Base-by-base conservation (phyloP, 2,329 filamentous ascomycete species). In the Periconia digitata region DNA sequence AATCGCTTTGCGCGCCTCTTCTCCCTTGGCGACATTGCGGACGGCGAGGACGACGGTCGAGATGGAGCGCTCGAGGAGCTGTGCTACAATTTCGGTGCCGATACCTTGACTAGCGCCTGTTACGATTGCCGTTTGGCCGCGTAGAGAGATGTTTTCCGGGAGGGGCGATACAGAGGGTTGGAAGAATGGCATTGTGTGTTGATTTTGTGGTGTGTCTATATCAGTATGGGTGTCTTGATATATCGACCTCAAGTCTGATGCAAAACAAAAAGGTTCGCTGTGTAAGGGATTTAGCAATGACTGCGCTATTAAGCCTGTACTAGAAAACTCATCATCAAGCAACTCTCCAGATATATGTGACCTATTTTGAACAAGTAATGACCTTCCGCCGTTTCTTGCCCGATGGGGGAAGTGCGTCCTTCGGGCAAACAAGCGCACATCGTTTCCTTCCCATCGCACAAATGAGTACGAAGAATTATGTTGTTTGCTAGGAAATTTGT, bases 111-210 rank as follows among this genome's bases (percentile, higher is more conserved):
- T 67, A 10, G 56, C 43, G 22, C 64, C 64, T 3, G 63, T 78
- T 3, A 77, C 67, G 18, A 77, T 67, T 38, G 72, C 59, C 0
- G 71, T 71, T 42, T 73, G 62, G 21, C 64, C 70, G 43, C 43
- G 43, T n/a, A 44, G 32, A 32, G 15, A 24, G 20, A 44, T 44
- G 34, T 32, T 32, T 37, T 38, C 32, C 3, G 43, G 43, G 32
- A 44, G 23, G 4, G 43, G 43, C 27, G 43, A 8, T 29, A 44
- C 43, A n/a, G 43, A n/a, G 17, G 43, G 16, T 32, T 44, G 43
- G 18, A 37, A 18, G 32, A 44, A 15, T 8, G 43, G 43, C 43
- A 44, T 44, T 2, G 34, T 37, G 32, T 20, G 18, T 20, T 40
- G 17, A 13, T 38, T 17, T 22, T 23, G 38, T 40, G 10, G 15